Conservation (phyloP, 805 yeast species). For the Cyberlindnera xylosilytica region DNA sequence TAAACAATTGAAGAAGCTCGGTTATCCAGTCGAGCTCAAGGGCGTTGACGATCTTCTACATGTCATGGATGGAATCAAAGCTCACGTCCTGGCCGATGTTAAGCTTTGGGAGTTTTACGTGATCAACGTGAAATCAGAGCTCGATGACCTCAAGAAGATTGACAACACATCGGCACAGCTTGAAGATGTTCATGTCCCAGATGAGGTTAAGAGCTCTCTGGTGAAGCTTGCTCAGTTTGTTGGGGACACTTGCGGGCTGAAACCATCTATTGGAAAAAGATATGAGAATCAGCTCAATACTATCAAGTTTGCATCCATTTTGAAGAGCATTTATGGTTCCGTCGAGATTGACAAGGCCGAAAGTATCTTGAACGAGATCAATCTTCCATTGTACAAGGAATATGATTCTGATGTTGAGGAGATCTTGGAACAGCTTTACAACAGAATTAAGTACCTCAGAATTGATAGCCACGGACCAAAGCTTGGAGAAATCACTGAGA, state of each 20-base stretch:
- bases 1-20: slow-evolving; percentile 47
- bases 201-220: slow-evolving; percentile 36
- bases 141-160: slow-evolving; percentile 35
- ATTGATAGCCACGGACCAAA: slow-evolving; percentile 81
- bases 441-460: slow-evolving; percentile 73
- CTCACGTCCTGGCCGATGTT: slow-evolving; percentile 62
- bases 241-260: slow-evolving; percentile 36
- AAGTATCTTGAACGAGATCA: slow-evolving; percentile 70
- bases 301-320: slow-evolving; percentile 47
- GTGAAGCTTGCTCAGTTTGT: slow-evolving; percentile 49
- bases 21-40: slow-evolving; percentile 57
- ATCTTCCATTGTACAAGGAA: slow-evolving; percentile 63
- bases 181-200: slow-evolving; percentile 42
- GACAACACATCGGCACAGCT: slow-evolving; percentile 12
- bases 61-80: slow-evolving; percentile 65
- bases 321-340: slow-evolving; percentile 35
- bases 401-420: slow-evolving; percentile 72
- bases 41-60: slow-evolving; percentile 51
- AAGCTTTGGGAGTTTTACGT: slow-evolving; percentile 89
- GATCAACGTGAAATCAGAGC: slow-evolving; percentile 47
- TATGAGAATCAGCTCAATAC: slow-evolving; percentile 53
- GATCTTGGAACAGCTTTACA: slow-evolving; percentile 66
- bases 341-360: slow-evolving; percentile 35
- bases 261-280: slow-evolving; percentile 40
- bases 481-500: slow-evolving; percentile 58